Conservation (phyloP, 352 stramenopile genomes). For the Phytophthora sansomeana region DNA sequence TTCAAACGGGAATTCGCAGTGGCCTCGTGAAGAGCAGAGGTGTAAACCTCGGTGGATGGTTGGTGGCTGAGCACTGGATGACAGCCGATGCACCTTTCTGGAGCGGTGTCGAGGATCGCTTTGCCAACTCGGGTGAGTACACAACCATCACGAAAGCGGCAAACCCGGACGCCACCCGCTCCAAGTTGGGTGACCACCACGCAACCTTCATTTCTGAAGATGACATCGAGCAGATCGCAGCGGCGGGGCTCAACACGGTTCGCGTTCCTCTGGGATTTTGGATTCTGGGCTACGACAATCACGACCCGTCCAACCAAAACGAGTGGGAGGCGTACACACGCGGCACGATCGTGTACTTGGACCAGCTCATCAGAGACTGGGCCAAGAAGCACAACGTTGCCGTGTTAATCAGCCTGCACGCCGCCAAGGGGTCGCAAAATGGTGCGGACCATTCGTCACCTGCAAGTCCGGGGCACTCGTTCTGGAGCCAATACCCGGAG, state of each 20-base stretch:
- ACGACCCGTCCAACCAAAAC: conserved; percentile 36
- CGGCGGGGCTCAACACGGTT: conserved; percentile 61
- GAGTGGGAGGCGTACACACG: conserved; percentile 54
- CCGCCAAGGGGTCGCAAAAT: conserved; percentile 65
- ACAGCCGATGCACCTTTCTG: conserved; percentile 59
- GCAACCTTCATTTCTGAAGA: conserved; percentile 72
- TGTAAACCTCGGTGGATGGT: conserved; percentile 87
- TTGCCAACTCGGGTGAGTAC: conserved; percentile 68
- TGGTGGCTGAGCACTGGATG: conserved; percentile 89
- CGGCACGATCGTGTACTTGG: conserved; percentile 51
- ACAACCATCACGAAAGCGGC: conserved; percentile 61
- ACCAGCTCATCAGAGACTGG: conserved; percentile 57
- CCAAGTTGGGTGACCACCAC: conserved; percentile 62
- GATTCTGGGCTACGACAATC: conserved; percentile 56
- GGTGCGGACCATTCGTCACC: conserved; percentile 51
- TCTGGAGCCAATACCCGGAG: conserved; percentile 66
- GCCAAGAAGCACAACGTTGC: conserved; percentile 60
- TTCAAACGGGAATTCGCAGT: conserved; percentile 44
- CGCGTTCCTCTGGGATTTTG: conserved; percentile 69
- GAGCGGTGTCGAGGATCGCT: conserved; percentile 49
- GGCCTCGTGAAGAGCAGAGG: conserved; percentile 54
- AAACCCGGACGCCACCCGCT: conserved; percentile 40
- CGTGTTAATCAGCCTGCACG: conserved; percentile 61
- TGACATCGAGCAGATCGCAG: conserved; percentile 58
- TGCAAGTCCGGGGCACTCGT: conserved; percentile 44